Evolutionary conservation across 169 alveolate species (phyloP), one percentile per base, ranked within the genome.

Genomic region (Eimeria acervulina): DNA sequence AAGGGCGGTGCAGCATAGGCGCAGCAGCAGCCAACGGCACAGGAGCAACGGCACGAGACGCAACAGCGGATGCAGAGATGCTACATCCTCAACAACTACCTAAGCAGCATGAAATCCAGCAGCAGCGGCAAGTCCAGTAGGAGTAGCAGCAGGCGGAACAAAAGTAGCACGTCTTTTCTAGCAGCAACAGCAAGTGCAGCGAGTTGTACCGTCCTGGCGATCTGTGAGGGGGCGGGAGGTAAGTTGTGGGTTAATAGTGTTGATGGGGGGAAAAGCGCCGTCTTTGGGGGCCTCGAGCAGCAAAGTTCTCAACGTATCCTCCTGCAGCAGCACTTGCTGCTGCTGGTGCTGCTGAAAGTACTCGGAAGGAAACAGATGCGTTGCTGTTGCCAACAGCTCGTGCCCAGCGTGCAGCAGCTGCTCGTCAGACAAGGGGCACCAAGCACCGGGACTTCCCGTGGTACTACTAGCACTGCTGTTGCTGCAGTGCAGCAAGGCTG

Each of bases 361-460:
- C 47, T 52, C 93, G 36, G 81, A 28, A 23, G 93, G 93, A 52
- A 85, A 85, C 59, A 85, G 61, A 5, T 85, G 81, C 40, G 61
- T 38, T 26, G 93, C 93, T 33, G 93, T 81, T 61, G 81, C 93
- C 52, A 66, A 81, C 93, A 85, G 80, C 81, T 85, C 80, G 1
- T 28, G 93, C 55, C 93, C 93, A 15, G 93, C 93, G 17, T 33
- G 80, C 81, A 85, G 66, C 76, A 85, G 63, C 93, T 85, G 93
- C 66, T 85, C 93, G 17, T 85, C 59, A 38, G 93, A 85, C 83
- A 85, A 38, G 36, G 93, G 93, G 28, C 66, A 61, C 81, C 76
- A 85, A 7, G 78, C 61, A 40, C 63, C 76, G 1, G 81, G 40
- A 7, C 42, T 61, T 40, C 44, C 19, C 7, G 31, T 61, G 42